Evolutionary conservation across 1,139 yeast species (phyloP).

Genomic region (Williopsis jadinii): DNA sequence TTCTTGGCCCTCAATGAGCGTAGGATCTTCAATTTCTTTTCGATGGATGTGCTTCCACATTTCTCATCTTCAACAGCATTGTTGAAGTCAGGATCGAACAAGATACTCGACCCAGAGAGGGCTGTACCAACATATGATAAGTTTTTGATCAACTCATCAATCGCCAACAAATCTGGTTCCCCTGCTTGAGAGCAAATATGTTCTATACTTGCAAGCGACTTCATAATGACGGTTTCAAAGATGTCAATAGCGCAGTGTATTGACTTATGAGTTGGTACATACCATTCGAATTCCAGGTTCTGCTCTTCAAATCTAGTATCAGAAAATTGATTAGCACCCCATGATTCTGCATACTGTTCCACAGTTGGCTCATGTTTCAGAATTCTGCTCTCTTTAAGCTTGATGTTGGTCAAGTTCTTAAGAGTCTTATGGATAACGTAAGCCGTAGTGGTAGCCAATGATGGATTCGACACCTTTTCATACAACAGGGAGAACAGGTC

Average conservation of each 20-base stretch:
- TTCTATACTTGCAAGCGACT: slow-evolving; percentile 38
- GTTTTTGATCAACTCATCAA: slow-evolving; percentile 48
- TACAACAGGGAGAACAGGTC: slow-evolving; percentile 47
- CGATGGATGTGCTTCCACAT: slow-evolving; percentile 19
- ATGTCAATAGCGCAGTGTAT: slow-evolving; percentile 55
- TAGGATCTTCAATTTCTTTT: slow-evolving; percentile 26
- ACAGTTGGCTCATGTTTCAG: slow-evolving; percentile 34
- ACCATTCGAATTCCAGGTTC: slow-evolving; percentile 65
- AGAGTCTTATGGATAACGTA: slow-evolving; percentile 61
- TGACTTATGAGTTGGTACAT: slow-evolving; percentile 52
- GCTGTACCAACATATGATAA: slow-evolving; percentile 53
- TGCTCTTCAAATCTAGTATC: slow-evolving; percentile 34
- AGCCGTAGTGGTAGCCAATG: slow-evolving; percentile 34
- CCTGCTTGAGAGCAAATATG: slow-evolving; percentile 20
- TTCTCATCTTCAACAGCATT: slow-evolving; percentile 18
- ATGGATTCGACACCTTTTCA: slow-evolving; percentile 65
- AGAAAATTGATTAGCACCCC: slow-evolving; percentile 70
- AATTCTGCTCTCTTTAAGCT: slow-evolving; percentile 47
- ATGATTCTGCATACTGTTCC: slow-evolving; percentile 39
- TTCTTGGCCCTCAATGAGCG: slow-evolving; percentile 27
- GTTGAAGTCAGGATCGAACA: slow-evolving; percentile 61
- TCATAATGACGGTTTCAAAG: slow-evolving; percentile 44
- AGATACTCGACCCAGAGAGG: slow-evolving; percentile 65
- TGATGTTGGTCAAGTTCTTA: slow-evolving; percentile 55
- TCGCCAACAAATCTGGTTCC: slow-evolving; percentile 14